Evolutionary conservation across 1,284 basidiomycete species (phyloP).

Genomic region (Neotropicomus parvogracilis): DNA sequence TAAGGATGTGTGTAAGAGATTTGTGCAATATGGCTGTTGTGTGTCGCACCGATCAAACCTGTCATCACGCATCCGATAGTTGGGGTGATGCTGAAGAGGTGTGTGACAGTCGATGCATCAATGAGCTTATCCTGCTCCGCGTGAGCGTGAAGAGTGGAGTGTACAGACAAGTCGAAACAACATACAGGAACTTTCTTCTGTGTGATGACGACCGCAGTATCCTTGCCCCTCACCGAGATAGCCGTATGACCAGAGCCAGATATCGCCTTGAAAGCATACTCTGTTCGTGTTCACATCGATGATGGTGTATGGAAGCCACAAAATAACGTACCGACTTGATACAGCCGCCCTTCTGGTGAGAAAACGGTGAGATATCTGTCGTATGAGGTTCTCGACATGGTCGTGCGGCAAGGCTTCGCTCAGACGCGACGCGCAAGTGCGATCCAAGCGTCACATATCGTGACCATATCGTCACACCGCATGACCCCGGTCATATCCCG

Average conservation of each 20-base stretch:
- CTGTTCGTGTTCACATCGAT: conserved; percentile 40
- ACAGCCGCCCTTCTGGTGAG: conserved; percentile 90
- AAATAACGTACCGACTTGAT: conserved; percentile 86
- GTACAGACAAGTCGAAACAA: background rate
- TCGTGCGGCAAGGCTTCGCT: conserved; percentile 17
- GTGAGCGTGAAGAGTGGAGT: conserved; percentile 10
- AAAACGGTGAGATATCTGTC: conserved; percentile 90
- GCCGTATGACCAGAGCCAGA: conserved; percentile 94
- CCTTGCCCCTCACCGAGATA: conserved; percentile 89
- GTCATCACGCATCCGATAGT: conserved; percentile 98
- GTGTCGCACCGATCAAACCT: conserved; percentile 77
- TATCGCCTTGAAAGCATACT: conserved; percentile 99
- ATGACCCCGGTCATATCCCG: background rate
- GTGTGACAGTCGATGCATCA: conserved; percentile 92
- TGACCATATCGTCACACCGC: conserved; percentile 20
- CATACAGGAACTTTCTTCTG: conserved; percentile 96
- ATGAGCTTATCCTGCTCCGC: conserved; percentile 87
- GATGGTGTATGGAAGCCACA: background rate
- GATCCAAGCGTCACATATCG: conserved; percentile 23
- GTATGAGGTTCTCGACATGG: conserved; percentile 82
- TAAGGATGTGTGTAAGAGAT: conserved; percentile 33
- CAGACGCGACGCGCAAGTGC: conserved; percentile 54
- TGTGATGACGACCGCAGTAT: conserved; percentile 93
- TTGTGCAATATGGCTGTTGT: background rate
- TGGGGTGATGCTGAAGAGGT: conserved; percentile 94